These are phyloP conservation scores for Taiozyma sp. DNA, from an alignment of 1,139 yeast genomes.

Conservation along the genomic window DNA sequence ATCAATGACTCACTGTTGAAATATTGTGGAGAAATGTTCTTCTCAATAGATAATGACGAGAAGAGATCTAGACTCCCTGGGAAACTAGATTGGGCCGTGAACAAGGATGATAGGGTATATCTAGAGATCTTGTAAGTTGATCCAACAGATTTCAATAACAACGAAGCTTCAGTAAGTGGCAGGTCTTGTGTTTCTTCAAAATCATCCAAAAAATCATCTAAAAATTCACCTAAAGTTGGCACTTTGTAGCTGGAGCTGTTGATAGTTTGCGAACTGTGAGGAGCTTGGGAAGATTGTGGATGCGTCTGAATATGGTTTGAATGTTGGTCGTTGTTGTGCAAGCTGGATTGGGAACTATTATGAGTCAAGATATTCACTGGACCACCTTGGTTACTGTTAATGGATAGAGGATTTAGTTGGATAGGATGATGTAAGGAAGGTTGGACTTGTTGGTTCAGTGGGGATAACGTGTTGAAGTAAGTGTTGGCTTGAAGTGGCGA, in stretches of 20 bases:
- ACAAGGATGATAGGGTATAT: constrained; percentile 13
- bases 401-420: neutral
- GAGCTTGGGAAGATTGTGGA: neutral
- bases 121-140: constrained; percentile 12
- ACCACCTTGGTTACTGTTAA: constrained; percentile 1
- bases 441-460: neutral
- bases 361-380: constrained; percentile 1
- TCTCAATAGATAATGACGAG: constrained; percentile 15
- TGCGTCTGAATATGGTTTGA: neutral
- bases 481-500: constrained; percentile 6
- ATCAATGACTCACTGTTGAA: constrained; percentile 17
- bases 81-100: constrained; percentile 15
- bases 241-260: constrained; percentile 3
- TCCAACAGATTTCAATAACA: constrained; percentile 16
- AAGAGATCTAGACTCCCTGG: constrained; percentile 19
- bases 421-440: neutral
- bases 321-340: neutral
- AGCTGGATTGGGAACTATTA: neutral
- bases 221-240: constrained; percentile 19
- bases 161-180: constrained; percentile 11
- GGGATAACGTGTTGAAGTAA: constrained; percentile 1
- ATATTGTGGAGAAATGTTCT: constrained; percentile 12
- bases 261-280: neutral
- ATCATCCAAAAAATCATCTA: constrained; percentile 21
- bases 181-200: constrained; percentile 17